phyloP scores from a whole-genome alignment of 257 asterid genomes.

The Lycium barbarum region DNA sequence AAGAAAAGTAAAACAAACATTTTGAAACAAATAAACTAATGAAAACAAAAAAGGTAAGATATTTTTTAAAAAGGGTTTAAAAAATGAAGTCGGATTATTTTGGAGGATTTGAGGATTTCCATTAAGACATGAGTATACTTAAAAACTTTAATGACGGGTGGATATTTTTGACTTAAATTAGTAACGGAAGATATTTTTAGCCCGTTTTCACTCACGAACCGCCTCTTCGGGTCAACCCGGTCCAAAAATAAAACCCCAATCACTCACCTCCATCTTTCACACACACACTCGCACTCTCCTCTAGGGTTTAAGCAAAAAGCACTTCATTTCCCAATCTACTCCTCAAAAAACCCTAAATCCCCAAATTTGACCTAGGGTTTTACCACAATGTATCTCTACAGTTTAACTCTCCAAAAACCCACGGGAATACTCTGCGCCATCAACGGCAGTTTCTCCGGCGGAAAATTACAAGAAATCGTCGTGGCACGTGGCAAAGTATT shows the following conservation, averaged over 20 bases:
- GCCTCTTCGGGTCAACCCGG: background rate
- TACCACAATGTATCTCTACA: constrained; percentile 79
- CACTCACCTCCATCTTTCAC: background rate
- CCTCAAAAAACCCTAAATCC: constrained; percentile 10
- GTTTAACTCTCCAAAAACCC: constrained; percentile 86
- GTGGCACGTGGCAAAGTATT: constrained; percentile 95
- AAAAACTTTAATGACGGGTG: too few species aligned
- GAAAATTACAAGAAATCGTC: constrained; percentile 84
- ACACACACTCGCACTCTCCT: background rate
- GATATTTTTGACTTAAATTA: too few species aligned
- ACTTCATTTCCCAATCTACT: constrained; percentile 20
- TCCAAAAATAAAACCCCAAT: background rate
- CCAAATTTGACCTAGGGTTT: constrained; percentile 31
- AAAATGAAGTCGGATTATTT: too few species aligned
- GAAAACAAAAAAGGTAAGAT: too few species aligned
- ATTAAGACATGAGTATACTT: too few species aligned
- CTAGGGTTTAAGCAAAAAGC: background rate
- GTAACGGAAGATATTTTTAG: too few species aligned
- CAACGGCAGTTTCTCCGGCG: constrained; percentile 95
- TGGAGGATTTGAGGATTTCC: too few species aligned
- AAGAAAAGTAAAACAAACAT: too few species aligned
- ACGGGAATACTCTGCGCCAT: constrained; percentile 92
- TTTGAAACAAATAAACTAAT: too few species aligned
- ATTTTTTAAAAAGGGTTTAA: too few species aligned
- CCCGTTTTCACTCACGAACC: background rate